Conservation (phyloP, 1,284 basidiomycete species). For the Leccinum pachyderme region DNA sequence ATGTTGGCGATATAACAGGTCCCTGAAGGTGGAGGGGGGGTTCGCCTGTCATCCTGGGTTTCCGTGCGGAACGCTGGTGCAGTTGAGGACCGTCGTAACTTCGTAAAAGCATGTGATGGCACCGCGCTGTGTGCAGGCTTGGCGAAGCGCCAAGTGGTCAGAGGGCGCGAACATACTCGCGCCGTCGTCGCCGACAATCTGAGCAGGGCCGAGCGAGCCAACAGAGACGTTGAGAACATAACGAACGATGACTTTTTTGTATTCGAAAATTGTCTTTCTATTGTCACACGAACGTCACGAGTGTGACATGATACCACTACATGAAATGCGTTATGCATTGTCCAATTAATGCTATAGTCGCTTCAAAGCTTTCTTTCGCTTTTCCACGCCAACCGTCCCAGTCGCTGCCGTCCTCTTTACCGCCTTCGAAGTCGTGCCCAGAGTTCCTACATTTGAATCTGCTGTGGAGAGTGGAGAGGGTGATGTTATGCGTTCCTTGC, state of each 20-base stretch:
- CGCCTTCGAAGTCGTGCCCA: slow-evolving; percentile 49
- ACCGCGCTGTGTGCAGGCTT: background rate
- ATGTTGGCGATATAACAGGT: slow-evolving; percentile 47
- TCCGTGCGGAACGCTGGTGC: slow-evolving; percentile 8
- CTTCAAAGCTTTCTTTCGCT: slow-evolving; percentile 83
- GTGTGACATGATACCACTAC: slow-evolving; percentile 12
- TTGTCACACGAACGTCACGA: slow-evolving; percentile 27
- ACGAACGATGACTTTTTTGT: background rate
- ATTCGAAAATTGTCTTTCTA: slow-evolving; percentile 17
- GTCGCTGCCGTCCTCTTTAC: slow-evolving; percentile 64
- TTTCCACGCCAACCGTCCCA: slow-evolving; percentile 58
- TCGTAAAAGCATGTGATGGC: background rate
- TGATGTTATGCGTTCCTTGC: slow-evolving; percentile 58
- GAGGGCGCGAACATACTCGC: slow-evolving; percentile 14
- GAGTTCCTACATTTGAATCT: slow-evolving; percentile 56
- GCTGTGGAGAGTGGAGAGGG: slow-evolving; percentile 65
- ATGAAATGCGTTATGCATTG: slow-evolving; percentile 4
- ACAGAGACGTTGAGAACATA: slow-evolving; percentile 27
- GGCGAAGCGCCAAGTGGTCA: slow-evolving; percentile 7
- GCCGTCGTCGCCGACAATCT: slow-evolving; percentile 9
- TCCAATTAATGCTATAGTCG: slow-evolving; percentile 47
- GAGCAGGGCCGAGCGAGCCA: slow-evolving; percentile 17
- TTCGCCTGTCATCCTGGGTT: background rate
- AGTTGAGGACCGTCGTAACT: slow-evolving; percentile 19
- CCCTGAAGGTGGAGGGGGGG: slow-evolving; percentile 20